Conservation (phyloP, 1,284 basidiomycete species). For the Trichosporon coremiiforme region DNA sequence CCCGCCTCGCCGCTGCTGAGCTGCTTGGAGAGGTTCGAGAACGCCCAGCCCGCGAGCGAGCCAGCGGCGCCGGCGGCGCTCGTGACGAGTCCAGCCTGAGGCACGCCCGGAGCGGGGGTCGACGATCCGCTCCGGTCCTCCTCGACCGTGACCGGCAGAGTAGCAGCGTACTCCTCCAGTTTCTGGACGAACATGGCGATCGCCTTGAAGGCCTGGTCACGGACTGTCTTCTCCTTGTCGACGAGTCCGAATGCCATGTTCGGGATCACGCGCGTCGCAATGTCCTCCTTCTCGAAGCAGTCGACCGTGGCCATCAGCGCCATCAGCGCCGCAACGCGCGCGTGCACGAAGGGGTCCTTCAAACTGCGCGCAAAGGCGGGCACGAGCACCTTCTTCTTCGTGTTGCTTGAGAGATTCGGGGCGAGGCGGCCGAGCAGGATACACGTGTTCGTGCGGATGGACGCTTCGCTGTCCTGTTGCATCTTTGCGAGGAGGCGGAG, state of each 20-base stretch:
- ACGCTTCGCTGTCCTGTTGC: conserved; percentile 88
- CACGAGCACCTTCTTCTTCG: conserved; percentile 91
- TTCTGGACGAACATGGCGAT: conserved; percentile 81
- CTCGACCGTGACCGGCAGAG: conserved; percentile 73
- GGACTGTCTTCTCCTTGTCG: conserved; percentile 89
- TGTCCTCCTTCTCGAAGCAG: conserved; percentile 81
- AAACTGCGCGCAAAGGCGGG: conserved; percentile 90
- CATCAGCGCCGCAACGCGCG: conserved; percentile 91
- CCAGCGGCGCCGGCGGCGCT: conserved; percentile 86
- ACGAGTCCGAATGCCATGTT: conserved; percentile 76
- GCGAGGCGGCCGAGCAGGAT: conserved; percentile 92
- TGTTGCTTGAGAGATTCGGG: conserved; percentile 79
- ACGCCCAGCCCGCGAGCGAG: conserved; percentile 90
- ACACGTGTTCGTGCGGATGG: conserved; percentile 96
- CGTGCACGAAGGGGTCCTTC: conserved; percentile 90
- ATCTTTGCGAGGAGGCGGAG: conserved; percentile 88
- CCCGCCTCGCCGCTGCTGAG: conserved; percentile 72
- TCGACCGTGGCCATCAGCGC: conserved; percentile 94
- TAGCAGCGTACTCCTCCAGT: conserved; percentile 73
- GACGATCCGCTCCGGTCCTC: conserved; percentile 43
- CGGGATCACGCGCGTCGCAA: conserved; percentile 87
- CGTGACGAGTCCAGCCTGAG: conserved; percentile 67
- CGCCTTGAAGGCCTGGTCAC: conserved; percentile 92
- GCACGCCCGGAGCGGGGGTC: conserved; percentile 25
- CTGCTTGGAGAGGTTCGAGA: conserved; percentile 81